phyloP scores from a whole-genome alignment of 352 stramenopile species.

The Phytopythium kandeliae region DNA sequence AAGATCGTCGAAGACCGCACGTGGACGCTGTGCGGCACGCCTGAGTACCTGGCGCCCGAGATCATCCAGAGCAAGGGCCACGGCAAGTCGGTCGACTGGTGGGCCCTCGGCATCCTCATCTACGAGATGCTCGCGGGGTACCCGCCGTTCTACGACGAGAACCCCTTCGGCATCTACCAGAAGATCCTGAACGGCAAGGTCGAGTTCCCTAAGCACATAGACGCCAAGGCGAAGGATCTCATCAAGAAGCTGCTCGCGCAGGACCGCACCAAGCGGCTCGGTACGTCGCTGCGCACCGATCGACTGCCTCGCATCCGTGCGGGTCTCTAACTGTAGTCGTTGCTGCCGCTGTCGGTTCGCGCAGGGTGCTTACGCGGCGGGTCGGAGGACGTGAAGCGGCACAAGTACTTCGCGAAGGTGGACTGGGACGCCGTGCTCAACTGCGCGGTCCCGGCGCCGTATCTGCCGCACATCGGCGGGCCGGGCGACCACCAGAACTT shows the following conservation, averaged over 20 bases:
- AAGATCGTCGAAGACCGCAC: conserved; percentile 89
- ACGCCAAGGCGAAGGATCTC: conserved; percentile 86
- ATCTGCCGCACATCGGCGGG: conserved; percentile 78
- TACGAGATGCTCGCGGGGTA: conserved; percentile 91
- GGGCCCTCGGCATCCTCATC: conserved; percentile 88
- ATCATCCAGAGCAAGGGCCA: conserved; percentile 91
- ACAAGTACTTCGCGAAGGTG: conserved; percentile 90
- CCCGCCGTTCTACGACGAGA: conserved; percentile 91
- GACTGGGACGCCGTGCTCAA: conserved; percentile 82
- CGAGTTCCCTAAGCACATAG: conserved; percentile 88
- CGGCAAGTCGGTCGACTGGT: conserved; percentile 90
- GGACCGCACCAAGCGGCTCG: conserved; percentile 86
- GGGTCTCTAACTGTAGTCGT: conserved; percentile 5
- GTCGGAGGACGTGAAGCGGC: conserved; percentile 87
- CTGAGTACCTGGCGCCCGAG: conserved; percentile 92
- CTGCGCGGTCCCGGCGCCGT: conserved; percentile 68
- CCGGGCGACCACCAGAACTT: conserved; percentile 91
- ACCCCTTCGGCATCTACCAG: conserved; percentile 92
- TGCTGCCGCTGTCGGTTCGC: not conserved
- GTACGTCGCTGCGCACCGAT: conserved; percentile 24
- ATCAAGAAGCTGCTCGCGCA: conserved; percentile 90
- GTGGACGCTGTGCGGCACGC: conserved; percentile 91
- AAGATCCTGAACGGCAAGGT: conserved; percentile 91
- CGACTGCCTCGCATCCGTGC: not conserved
- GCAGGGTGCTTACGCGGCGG: conserved; percentile 88